These are phyloP conservation scores for Penicillium sclerotigenum DNA, from an alignment of 2,329 filamentous ascomycete genomes.

Conservation along the genomic window DNA sequence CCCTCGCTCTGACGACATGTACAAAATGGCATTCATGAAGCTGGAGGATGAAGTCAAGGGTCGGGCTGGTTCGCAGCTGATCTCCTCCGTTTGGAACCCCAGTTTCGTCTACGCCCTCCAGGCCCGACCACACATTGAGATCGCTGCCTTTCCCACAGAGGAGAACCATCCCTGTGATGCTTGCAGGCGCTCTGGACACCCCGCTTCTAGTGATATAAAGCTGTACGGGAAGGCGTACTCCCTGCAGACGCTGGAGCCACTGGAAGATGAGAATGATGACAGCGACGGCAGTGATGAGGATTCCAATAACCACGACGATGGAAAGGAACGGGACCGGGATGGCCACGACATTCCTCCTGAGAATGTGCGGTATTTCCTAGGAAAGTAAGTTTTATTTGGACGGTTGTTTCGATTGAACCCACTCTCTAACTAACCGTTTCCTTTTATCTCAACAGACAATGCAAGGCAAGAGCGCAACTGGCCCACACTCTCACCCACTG, in stretches of 20 bases:
- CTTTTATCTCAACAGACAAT: conserved; percentile 41
- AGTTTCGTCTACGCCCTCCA: conserved; percentile 65
- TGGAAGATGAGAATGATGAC: conserved; percentile 49
- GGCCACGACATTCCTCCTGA: conserved; percentile 47
- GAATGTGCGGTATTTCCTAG: conserved; percentile 51
- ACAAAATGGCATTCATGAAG: conserved; percentile 66
- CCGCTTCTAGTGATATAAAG: conserved; percentile 61
- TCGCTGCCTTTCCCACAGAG: conserved; percentile 45
- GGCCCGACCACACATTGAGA: conserved; percentile 61
- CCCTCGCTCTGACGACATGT: conserved; percentile 60
- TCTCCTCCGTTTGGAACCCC: conserved; percentile 66
- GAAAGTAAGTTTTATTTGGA: conserved; percentile 39
- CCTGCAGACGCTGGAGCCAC: conserved; percentile 61
- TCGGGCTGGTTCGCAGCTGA: conserved; percentile 67
- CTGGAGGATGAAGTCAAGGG: conserved; percentile 68
- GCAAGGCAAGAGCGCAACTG: conserved; percentile 63
- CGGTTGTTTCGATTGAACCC: too few species aligned
- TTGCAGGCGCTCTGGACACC: conserved; percentile 67
- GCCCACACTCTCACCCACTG: conserved; percentile 73
- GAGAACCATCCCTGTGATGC: conserved; percentile 60
- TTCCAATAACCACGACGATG: conserved; percentile 31
- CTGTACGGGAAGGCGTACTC: conserved; percentile 67
- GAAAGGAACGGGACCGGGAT: conserved; percentile 41
- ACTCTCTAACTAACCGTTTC: not conserved
- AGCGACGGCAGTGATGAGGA: conserved; percentile 38